These are phyloP conservation scores for Coemansia sp. DNA, from an alignment of 192 early-diverging fungal genomes.

Conservation along the genomic window DNA sequence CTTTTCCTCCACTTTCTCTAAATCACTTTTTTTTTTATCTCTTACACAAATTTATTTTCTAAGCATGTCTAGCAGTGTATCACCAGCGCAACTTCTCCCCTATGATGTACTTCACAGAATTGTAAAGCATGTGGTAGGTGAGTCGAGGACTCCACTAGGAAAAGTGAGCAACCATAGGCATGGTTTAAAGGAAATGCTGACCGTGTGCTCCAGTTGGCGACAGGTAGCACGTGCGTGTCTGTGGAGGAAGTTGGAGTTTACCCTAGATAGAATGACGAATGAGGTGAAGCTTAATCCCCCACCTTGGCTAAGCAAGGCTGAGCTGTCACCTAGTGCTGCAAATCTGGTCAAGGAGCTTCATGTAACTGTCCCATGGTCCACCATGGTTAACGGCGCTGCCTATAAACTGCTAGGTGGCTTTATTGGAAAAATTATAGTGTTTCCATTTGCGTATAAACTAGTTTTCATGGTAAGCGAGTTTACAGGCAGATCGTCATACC, in stretches of 20 bases:
- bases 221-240: neutral
- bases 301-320: neutral
- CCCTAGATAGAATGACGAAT: neutral
- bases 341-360: neutral
- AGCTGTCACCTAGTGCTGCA: neutral
- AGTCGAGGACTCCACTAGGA: neutral
- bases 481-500: neutral
- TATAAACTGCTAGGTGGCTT: neutral
- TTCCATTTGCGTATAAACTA: neutral
- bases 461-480: neutral
- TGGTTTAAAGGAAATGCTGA: constrained; percentile 6
- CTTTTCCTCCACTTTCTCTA: neutral
- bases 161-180: neutral
- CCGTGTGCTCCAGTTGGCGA: constrained; percentile 1
- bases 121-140: neutral
- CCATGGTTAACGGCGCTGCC: neutral
- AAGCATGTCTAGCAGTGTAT: neutral
- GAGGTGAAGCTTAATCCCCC: neutral
- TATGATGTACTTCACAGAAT: neutral
- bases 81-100: neutral
- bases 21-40: neutral
- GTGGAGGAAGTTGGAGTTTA: neutral
- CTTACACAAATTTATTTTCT: neutral
- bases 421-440: neutral
- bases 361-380: neutral